These are phyloP conservation scores for Inosperma sp. DNA, from an alignment of 768 basidiomycete species.

Conservation along the genomic window DNA sequence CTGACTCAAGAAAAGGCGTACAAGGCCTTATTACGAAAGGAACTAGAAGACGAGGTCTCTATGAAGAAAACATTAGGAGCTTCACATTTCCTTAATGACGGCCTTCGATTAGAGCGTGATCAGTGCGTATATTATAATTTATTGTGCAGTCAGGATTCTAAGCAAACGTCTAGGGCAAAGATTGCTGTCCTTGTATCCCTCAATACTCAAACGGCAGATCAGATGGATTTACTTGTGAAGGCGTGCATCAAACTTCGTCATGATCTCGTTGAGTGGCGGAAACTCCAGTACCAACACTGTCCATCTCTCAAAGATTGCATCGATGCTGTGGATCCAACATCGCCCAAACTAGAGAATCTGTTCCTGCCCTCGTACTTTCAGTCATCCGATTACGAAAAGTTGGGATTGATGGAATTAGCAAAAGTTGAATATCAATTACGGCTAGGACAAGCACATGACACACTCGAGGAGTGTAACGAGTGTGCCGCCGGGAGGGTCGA, in stretches of 20 bases:
- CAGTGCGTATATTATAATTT: conserved; percentile 10
- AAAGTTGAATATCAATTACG: conserved; percentile 16
- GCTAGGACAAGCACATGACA: conserved; percentile 25
- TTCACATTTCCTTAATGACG: conserved; percentile 12
- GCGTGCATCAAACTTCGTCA: neutral
- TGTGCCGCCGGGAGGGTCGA: no score
- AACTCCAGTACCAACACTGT: neutral
- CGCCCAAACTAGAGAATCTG: conserved; percentile 12
- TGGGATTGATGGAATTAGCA: conserved; percentile 7
- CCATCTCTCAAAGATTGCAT: neutral
- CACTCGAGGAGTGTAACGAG: conserved; percentile 18
- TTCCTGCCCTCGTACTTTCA: conserved; percentile 17
- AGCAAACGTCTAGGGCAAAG: neutral
- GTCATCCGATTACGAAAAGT: neutral
- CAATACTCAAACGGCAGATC: neutral
- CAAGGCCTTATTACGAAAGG: neutral
- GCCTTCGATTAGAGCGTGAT: conserved; percentile 9
- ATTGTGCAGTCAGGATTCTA: neutral
- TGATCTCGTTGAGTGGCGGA: neutral
- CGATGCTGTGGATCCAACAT: neutral
- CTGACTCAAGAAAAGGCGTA: neutral
- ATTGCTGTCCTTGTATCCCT: neutral
- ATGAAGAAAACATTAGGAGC: conserved; percentile 4
- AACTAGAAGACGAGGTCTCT: conserved; percentile 4
- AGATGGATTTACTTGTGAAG: neutral